Conservation (phyloP, 495 filamentous ascomycete species). For the Paragyromitra xinjiangensis region DNA sequence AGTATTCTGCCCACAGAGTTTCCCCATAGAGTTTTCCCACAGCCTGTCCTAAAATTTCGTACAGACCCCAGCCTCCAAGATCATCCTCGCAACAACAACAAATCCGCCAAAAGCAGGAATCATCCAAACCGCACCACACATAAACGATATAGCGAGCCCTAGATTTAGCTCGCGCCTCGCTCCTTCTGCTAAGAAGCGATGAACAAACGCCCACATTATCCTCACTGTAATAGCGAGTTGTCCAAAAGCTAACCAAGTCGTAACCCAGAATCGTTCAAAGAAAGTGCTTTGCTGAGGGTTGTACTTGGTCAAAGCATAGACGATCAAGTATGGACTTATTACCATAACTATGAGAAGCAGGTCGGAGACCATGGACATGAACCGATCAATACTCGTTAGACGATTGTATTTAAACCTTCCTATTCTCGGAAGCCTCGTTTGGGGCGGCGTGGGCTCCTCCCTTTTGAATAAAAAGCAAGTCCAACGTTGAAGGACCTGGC, state of each 20-base stretch:
- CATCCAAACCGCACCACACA: conserved; percentile 9
- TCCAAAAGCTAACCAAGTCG: conserved; percentile 2
- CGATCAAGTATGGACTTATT: conserved; percentile 4
- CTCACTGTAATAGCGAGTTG: conserved; percentile 11
- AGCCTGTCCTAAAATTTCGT: no score
- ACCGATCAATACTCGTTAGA: no score
- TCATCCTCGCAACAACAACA: conserved; percentile 14
- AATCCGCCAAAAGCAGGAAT: conserved; percentile 19
- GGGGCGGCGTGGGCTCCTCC: no score
- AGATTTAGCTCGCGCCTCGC: neutral
- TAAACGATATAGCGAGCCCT: conserved; percentile 14
- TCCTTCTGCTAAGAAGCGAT: conserved; percentile 4
- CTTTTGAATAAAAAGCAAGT: no score
- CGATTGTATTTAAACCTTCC: no score
- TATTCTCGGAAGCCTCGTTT: no score
- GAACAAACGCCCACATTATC: conserved; percentile 11
- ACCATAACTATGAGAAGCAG: neutral
- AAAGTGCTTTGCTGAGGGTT: conserved; percentile 1
- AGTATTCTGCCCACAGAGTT: no score
- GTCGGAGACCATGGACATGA: no score
- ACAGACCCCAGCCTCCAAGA: neutral
- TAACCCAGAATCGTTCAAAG: conserved; percentile 19
- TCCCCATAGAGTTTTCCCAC: no score
- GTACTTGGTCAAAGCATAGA: conserved; percentile 14
- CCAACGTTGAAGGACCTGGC: no score